Evolutionary conservation across 2,329 filamentous ascomycete species (phyloP), one percentile per base, ranked within the genome.

Genomic region (Verticillium dahliae): DNA sequence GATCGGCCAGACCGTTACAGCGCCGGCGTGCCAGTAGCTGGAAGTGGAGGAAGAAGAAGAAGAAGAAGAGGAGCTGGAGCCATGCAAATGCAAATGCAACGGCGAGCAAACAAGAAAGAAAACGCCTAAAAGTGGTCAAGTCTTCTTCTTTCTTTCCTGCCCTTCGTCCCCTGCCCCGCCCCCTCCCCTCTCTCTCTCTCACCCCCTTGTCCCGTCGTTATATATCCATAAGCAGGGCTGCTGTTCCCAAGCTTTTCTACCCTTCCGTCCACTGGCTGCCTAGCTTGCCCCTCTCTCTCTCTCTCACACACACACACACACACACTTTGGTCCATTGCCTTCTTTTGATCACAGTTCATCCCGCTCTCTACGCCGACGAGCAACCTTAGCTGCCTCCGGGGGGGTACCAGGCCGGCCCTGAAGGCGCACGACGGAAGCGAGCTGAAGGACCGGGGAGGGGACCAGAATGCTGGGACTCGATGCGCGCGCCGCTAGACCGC

Each of bases 391-490:
- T 27, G 27, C 27, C 27, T 27, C 27, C 18, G 27, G 27, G 27
- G 27, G 27, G 27, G 27, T 27, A 27, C 27, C 27, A 27, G 27
- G 27, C 27, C 27, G 27, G 9, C 45, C 45, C 45, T 50, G 15
- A 18, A 50, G 4, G 22, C 3, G n/a, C 15, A 50, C n/a, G 7
- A 27, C n/a, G n/a, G 18, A 27, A 50, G 15, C 45, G n/a, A 50
- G 18, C 9, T 9, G 6, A 50, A 22, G 35, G 45, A 50, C 11
- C 27, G 27, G 22, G 37, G 39, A 38, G 18, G 59, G 58, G 58
- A 57, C 60, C 61, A 62, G 41, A 59, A 62, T 62, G 61, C 61
- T 57, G 61, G 61, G 61, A 62, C 57, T 41, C 37, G 52, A 57
- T 39, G 37, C 56, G 45, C 13, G 15, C 45, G 45, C 60, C 60